A percentile compares a stretch with the other conserved stretches of the same genome.
Evolutionary conservation across 805 yeast species (phyloP).

Genomic region (Candida ponderosae): DNA sequence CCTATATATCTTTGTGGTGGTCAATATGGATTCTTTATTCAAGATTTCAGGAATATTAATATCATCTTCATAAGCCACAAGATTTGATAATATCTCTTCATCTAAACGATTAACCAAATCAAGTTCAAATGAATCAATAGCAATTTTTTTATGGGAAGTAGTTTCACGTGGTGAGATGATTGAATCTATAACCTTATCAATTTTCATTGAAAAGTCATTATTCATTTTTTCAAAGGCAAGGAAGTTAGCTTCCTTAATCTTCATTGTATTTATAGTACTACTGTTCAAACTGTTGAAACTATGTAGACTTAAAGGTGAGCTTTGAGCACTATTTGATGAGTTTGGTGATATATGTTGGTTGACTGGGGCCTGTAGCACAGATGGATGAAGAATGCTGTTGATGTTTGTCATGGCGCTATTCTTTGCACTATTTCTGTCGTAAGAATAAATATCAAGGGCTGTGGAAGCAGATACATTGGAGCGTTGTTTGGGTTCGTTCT

Average conservation of each 20-base stretch:
- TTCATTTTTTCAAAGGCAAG: neutral
- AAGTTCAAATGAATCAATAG: neutral
- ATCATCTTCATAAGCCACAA: neutral
- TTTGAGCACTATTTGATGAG: neutral
- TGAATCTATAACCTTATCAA: constrained; percentile 1
- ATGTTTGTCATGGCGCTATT: too few relatives aligned
- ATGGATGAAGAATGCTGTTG: too few relatives aligned
- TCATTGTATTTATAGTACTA: neutral
- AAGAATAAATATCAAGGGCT: too few relatives aligned
- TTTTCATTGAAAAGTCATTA: neutral
- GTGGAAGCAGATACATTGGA: too few relatives aligned
- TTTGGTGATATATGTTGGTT: neutral
- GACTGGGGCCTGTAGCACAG: neutral
- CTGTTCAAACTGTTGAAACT: neutral
- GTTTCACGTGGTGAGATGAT: neutral
- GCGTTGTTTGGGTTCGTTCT: too few relatives aligned
- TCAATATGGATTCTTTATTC: constrained; percentile 3
- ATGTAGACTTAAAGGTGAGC: neutral
- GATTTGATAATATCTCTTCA: neutral
- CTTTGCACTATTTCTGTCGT: too few relatives aligned
- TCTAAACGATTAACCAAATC: neutral
- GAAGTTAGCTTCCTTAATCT: neutral
- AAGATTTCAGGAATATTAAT: neutral
- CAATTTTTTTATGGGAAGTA: neutral
- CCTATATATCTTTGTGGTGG: constrained; percentile 6